Evolutionary conservation across 2,329 filamentous ascomycete genomes (phyloP).

Genomic region (Epichloe sylvatica): DNA sequence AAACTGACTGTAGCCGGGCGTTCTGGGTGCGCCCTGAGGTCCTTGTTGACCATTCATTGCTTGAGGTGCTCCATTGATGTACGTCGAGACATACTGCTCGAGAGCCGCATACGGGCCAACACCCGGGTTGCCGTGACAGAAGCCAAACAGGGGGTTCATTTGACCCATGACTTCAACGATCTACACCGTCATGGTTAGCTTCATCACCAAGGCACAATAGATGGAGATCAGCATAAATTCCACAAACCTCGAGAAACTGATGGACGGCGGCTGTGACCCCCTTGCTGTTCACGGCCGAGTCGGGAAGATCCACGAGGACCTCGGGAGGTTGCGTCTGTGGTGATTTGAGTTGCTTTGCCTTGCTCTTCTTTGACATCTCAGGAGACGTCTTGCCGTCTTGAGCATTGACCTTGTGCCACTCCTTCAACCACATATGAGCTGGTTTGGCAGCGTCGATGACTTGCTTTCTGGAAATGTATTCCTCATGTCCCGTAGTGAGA

Average conservation of each 20-base stretch:
- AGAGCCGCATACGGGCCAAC: conserved; percentile 45
- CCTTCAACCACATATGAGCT: conserved; percentile 50
- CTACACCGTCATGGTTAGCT: conserved; percentile 21
- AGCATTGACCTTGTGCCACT: conserved; percentile 46
- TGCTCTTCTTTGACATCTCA: conserved; percentile 55
- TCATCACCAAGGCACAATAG: conserved; percentile 5
- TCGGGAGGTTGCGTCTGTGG: conserved; percentile 46
- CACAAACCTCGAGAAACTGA: conserved; percentile 48
- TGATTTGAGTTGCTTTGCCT: conserved; percentile 44
- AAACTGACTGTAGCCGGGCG: conserved; percentile 43
- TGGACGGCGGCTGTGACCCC: conserved; percentile 48
- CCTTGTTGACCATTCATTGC: conserved; percentile 36
- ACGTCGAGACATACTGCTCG: conserved; percentile 41
- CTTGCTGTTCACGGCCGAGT: conserved; percentile 43
- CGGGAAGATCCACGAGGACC: conserved; percentile 40
- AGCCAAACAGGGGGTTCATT: conserved; percentile 50
- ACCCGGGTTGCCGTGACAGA: conserved; percentile 39
- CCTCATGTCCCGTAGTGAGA: conserved; percentile 59
- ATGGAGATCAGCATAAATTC: background rate
- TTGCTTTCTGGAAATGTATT: conserved; percentile 62
- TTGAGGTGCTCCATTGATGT: conserved; percentile 27
- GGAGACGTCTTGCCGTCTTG: conserved; percentile 46
- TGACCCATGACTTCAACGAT: conserved; percentile 53
- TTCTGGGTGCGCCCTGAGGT: conserved; percentile 32
- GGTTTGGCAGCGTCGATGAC: conserved; percentile 49